Evolutionary conservation across 441 rosid species (phyloP), one percentile per base, ranked within the genome.

Genomic region (Raphanus hybrid): DNA sequence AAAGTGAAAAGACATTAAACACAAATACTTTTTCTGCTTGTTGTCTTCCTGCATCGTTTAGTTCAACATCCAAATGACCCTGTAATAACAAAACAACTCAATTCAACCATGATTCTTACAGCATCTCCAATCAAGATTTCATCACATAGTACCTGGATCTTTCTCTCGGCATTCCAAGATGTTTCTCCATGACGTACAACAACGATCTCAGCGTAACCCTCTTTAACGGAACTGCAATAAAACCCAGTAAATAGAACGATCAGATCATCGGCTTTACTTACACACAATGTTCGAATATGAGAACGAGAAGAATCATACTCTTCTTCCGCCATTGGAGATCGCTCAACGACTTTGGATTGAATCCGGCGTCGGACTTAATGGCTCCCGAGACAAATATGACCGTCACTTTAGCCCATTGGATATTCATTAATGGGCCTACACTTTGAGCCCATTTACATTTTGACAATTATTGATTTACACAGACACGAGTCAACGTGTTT

Each of bases 151-250:
- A 85, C 93, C 88, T 90, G 94, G 75, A 90, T 78, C 71, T 84
- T 86, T 79, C 86, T 70, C 64, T 85, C 85, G 1, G 82, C 77
- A 68, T 88, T 90, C 92, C 90, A 90, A 67, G 82, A 83, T 41
- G 92, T 90, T 80, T 90, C 91, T 2, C 91, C 92, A 71, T 88
- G 94, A 67, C 94, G 89, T 20, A 90, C 83, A 43, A 88, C 87
- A 59, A 86, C 57, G 75, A 90, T 85, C 79, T 90, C 90, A 37
- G 91, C 75, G 79, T 69, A 83, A 69, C 75, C 75, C 0, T 62
- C 82, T 62, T 66, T 76, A 1, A 41, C 79, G 34, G 78, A 83
- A 75, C 91, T 87, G 80, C 34, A 2, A 54, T 45, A n/a, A 3
- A 71, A 61, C 32, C 10, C 27, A 57, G 12, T 18, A 8, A 57